Evolutionary conservation across 768 basidiomycete species (phyloP), one percentile per base, ranked within the genome.

Genomic region (Rubroboletus pulcherrimus): DNA sequence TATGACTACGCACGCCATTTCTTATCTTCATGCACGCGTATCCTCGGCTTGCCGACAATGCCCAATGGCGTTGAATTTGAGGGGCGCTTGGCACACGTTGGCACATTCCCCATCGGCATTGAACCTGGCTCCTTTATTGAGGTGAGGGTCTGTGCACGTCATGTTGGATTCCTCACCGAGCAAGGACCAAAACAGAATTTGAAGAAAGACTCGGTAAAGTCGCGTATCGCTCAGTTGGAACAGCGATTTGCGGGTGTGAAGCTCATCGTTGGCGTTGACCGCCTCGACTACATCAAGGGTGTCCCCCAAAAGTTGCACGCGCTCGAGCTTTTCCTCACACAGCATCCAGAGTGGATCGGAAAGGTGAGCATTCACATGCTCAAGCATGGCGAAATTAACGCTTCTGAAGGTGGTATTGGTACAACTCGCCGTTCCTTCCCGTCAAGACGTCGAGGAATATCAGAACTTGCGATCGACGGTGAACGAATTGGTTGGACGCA

Each of bases 1-100:
- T 99, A 96, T 74, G 97, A 99, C 73, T 99, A 99, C 67, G 97
- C 97, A 2, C 94, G 97, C 40, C 97, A 99, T 73, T 99, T 99
- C 84, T 81, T 99, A 47, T 98, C 96, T 8, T 96, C 93, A 41
- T 98, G 95, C 73, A 98, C 97, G 2, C 89, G 97, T 43, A 96
- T 99, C 61, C 85, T 99, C 38, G 89, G 89, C 34, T 81, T 98
- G 33, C 87, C 93, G 14, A 98, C 97, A 2, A 93, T 97, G 90
- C 97, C 97, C 4, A 98, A 98, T 69, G 93, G 96, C 42, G 92
- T 98, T 62, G 92, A 97, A 68, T 94, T 97, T 64, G 91, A 93
- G 67, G 94, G 96, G 39, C 87, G 94, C 35, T 82, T 97, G 55
- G 94, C 93, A 21, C 93, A 97, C 62, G 96, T 99, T 60, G 97